Conservation (phyloP, 108 stramenopile species). For the Conticribra guillardii region DNA sequence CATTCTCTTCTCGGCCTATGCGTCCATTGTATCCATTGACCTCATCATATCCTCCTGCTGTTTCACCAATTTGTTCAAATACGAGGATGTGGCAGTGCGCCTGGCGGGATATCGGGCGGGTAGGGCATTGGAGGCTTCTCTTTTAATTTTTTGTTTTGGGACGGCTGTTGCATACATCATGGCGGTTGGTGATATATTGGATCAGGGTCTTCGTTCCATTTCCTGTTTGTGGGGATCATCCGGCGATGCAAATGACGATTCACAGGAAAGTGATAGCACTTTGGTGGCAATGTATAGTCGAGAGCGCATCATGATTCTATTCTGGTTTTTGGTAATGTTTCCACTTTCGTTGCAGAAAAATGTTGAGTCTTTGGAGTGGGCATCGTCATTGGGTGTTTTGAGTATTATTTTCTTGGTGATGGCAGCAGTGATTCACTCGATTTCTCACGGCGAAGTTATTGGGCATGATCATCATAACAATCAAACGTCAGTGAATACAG, state of each 20-base stretch:
- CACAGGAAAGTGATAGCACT: slow-evolving; percentile 2
- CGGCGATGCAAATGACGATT: slow-evolving; percentile 3
- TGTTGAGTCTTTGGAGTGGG: slow-evolving; percentile 67
- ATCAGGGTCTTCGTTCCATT: slow-evolving; percentile 45
- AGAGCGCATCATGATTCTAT: slow-evolving; percentile 51
- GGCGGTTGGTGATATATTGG: slow-evolving; percentile 83
- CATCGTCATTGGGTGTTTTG: slow-evolving; percentile 66
- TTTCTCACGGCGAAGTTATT: slow-evolving; percentile 28
- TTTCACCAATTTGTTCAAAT: slow-evolving; percentile 48
- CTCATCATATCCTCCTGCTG: slow-evolving; percentile 61
- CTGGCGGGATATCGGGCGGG: slow-evolving; percentile 50
- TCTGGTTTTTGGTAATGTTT: slow-evolving; percentile 73
- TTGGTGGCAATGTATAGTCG: slow-evolving; percentile 30
- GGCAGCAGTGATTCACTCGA: slow-evolving; percentile 69
- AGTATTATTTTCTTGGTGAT: slow-evolving; percentile 71
- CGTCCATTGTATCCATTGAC: slow-evolving; percentile 62
- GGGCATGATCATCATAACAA: slow-evolving; percentile 2
- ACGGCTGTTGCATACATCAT: slow-evolving; percentile 68
- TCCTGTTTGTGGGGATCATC: slow-evolving; percentile 6
- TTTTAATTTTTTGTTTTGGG: slow-evolving; percentile 75
- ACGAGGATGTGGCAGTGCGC: slow-evolving; percentile 63
- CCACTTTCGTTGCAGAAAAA: slow-evolving; percentile 65
- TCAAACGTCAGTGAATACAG: background rate
- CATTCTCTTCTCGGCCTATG: slow-evolving; percentile 54
- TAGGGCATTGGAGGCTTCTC: slow-evolving; percentile 58